These are phyloP conservation scores for Massarina eburnea DNA, from an alignment of 2,329 filamentous ascomycete species.

Conservation along the genomic window DNA sequence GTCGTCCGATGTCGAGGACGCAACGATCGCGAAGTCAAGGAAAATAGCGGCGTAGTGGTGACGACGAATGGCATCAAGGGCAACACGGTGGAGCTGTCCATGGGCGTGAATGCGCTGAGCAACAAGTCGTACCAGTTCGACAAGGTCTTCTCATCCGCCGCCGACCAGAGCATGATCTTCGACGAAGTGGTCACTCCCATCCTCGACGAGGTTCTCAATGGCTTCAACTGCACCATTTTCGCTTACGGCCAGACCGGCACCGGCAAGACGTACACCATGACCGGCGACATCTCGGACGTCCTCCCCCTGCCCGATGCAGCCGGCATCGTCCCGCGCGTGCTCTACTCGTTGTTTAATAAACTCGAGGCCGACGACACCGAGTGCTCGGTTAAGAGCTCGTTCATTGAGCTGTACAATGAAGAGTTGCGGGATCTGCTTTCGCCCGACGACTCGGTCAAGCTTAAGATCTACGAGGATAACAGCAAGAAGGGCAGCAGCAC, in stretches of 20 bases:
- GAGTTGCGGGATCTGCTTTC: slow-evolving; percentile 89
- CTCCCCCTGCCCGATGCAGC: slow-evolving; percentile 88
- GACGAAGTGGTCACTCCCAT: slow-evolving; percentile 95
- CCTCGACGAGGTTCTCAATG: slow-evolving; percentile 88
- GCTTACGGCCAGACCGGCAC: slow-evolving; percentile 98
- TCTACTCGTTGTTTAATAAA: slow-evolving; percentile 84
- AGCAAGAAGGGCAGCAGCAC: slow-evolving; percentile 80
- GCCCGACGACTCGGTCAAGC: slow-evolving; percentile 75
- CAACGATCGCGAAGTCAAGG: slow-evolving; percentile 86
- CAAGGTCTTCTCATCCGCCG: slow-evolving; percentile 92
- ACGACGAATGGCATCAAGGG: slow-evolving; percentile 86
- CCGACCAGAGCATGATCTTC: slow-evolving; percentile 90
- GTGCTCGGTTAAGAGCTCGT: slow-evolving; percentile 93
- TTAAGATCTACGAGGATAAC: slow-evolving; percentile 92
- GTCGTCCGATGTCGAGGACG: slow-evolving; percentile 92
- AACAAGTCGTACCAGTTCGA: slow-evolving; percentile 98
- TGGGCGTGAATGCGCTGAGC: slow-evolving; percentile 88
- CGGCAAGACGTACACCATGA: slow-evolving; percentile 99
- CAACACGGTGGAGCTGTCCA: slow-evolving; percentile 79
- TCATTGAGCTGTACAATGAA: slow-evolving; percentile 98
- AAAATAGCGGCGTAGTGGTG: slow-evolving; percentile 93
- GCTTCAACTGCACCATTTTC: slow-evolving; percentile 98
- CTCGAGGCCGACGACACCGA: slow-evolving; percentile 77
- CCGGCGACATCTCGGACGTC: slow-evolving; percentile 91
- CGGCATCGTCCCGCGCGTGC: slow-evolving; percentile 89